These are phyloP conservation scores for Lanmaoa rubissima DNA, from an alignment of 768 basidiomycete species.

Conservation along the genomic window DNA sequence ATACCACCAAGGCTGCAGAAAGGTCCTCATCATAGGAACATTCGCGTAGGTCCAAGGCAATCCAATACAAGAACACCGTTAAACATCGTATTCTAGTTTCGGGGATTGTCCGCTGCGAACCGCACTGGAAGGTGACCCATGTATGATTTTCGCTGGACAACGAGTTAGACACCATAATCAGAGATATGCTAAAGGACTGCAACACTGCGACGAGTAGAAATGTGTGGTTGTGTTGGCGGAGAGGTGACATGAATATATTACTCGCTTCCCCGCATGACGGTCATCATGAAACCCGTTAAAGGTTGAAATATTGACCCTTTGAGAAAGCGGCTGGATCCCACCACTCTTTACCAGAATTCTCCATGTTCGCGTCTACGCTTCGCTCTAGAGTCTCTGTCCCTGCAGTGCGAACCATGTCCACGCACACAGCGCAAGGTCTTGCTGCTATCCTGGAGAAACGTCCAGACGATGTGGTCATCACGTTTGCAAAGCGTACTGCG, in stretches of 20 bases:
- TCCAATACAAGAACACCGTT: neutral
- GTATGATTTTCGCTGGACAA: neutral
- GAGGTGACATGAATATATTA: neutral
- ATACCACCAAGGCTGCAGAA: neutral
- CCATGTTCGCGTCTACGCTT: conserved; percentile 19
- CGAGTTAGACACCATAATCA: neutral
- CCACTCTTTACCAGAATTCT: neutral
- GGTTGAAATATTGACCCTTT: neutral
- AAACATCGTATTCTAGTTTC: neutral
- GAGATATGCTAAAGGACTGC: neutral
- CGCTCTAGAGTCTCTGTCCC: conserved; percentile 10
- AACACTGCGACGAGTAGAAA: neutral
- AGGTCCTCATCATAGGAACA: neutral
- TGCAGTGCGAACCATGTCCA: conserved; percentile 33
- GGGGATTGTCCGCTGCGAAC: neutral
- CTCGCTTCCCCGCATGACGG: neutral
- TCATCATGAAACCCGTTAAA: conserved; percentile 4
- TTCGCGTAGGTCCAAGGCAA: neutral
- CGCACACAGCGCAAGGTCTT: conserved; percentile 40
- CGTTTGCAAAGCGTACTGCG: conserved; percentile 88
- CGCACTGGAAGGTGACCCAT: neutral
- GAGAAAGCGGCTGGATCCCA: conserved; percentile 3
- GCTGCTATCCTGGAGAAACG: conserved; percentile 61
- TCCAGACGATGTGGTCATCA: conserved; percentile 85
- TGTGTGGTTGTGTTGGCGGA: neutral